Evolutionary conservation across 2,329 filamentous ascomycete species (phyloP).

Genomic region (Fusarium xylarioides): DNA sequence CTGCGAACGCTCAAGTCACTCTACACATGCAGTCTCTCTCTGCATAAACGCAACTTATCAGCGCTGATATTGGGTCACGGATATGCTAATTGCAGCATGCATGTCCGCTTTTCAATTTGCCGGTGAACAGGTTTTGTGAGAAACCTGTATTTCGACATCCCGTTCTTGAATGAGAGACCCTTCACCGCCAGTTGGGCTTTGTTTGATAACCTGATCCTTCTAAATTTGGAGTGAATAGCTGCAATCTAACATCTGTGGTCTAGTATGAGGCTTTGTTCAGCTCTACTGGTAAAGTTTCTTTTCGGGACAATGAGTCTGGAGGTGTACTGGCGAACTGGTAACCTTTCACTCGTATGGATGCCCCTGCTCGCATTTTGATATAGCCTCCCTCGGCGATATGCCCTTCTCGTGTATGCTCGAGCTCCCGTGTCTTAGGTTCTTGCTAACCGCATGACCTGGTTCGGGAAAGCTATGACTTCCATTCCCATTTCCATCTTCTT

Average conservation of each 20-base stretch:
- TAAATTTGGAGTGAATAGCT: slow-evolving; percentile 17
- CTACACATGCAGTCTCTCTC: not conserved
- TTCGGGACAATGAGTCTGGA: not conserved
- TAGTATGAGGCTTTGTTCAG: not conserved
- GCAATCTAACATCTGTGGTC: slow-evolving; percentile 19
- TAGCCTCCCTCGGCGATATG: not conserved
- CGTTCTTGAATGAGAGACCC: slow-evolving; percentile 13
- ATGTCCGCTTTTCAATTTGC: slow-evolving; percentile 33
- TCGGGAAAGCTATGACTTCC: not conserved
- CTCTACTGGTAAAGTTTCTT: not conserved
- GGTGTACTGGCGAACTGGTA: not conserved
- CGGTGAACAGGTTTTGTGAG: slow-evolving; percentile 21
- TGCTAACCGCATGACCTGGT: not conserved
- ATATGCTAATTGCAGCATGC: slow-evolving; percentile 29
- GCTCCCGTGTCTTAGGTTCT: not conserved
- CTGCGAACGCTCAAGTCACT: slow-evolving; percentile 23
- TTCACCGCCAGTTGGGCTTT: slow-evolving; percentile 41
- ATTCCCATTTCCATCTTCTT: not conserved
- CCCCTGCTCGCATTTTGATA: not conserved
- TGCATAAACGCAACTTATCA: slow-evolving; percentile 13
- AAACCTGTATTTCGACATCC: slow-evolving; percentile 25
- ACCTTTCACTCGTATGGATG: not conserved
- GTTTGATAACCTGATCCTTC: slow-evolving; percentile 10
- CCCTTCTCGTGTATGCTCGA: not conserved
- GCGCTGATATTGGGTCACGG: slow-evolving; percentile 15